A percentile compares a stretch with the other conserved stretches of the same genome.
These are phyloP conservation scores for Strobilomyces dryophilus DNA, from an alignment of 768 basidiomycete genomes.

Conservation along the genomic window DNA sequence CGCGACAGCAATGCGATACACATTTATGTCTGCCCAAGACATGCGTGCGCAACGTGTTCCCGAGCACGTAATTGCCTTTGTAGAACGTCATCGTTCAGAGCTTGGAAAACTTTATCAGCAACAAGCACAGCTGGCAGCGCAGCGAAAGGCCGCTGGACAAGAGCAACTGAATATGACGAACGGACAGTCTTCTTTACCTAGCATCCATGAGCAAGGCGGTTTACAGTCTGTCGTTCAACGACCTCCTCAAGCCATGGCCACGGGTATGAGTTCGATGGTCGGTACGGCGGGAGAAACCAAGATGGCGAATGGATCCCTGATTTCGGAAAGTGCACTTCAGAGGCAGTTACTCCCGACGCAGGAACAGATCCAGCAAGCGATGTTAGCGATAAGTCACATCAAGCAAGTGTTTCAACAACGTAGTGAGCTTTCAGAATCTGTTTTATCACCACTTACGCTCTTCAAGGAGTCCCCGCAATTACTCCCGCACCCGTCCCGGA, in stretches of 20 bases:
- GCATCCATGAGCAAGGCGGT: constrained; percentile 19
- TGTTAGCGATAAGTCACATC: constrained; percentile 25
- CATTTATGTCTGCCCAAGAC: constrained; percentile 43
- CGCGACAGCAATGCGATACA: constrained; percentile 44
- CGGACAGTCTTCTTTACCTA: constrained; percentile 15
- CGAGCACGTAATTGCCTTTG: constrained; percentile 48
- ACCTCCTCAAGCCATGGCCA: constrained; percentile 2
- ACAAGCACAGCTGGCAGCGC: constrained; percentile 17
- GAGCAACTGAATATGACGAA: constrained; percentile 20
- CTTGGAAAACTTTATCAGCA: constrained; percentile 27
- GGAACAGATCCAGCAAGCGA: constrained; percentile 33
- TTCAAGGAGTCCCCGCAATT: constrained; percentile 35
- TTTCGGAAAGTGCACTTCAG: constrained; percentile 2
- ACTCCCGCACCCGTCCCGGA: constrained; percentile 40
- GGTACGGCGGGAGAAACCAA: constrained; percentile 17
- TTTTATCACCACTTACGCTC: constrained; percentile 9
- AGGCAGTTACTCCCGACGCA: constrained; percentile 20
- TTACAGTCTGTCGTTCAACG: constrained; percentile 18
- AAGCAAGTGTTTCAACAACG: constrained; percentile 34
- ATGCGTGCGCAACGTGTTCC: constrained; percentile 49
- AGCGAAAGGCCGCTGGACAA: constrained; percentile 21
- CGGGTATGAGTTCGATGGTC: constrained; percentile 10
- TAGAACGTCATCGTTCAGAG: constrained; percentile 49
- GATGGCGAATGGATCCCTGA: constrained; percentile 10
- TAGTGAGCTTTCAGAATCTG: constrained; percentile 20